Evolutionary conservation across 805 yeast genomes (phyloP).

Genomic region (Lachancea meyersii): DNA sequence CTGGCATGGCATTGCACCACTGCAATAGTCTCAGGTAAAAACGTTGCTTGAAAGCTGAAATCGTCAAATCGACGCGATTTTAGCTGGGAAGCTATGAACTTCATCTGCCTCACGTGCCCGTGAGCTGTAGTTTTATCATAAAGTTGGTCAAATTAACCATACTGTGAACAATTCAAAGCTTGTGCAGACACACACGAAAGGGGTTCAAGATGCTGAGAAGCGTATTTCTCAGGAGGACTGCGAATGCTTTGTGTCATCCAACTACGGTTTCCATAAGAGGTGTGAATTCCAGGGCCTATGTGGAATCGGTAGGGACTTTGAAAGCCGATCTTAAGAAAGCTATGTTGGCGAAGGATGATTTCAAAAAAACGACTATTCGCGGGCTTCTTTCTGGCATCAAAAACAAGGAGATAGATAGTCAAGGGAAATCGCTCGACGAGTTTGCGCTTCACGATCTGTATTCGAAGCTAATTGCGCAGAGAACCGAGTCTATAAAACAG

Average conservation of each 20-base stretch:
- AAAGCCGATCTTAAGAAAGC: constrained; percentile 43
- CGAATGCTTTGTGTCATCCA: neutral
- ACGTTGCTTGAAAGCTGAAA: too few relatives aligned
- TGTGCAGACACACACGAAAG: too few relatives aligned
- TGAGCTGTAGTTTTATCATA: too few relatives aligned
- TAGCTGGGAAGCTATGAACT: too few relatives aligned
- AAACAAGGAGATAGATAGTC: constrained; percentile 39
- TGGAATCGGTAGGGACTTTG: constrained; percentile 29
- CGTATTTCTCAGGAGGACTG: neutral
- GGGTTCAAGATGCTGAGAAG: neutral
- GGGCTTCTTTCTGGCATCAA: constrained; percentile 39
- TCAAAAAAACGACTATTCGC: constrained; percentile 41
- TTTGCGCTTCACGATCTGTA: constrained; percentile 34
- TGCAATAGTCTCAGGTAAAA: too few relatives aligned
- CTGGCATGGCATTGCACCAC: too few relatives aligned
- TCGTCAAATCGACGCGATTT: too few relatives aligned
- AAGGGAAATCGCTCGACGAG: constrained; percentile 31
- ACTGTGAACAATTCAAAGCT: too few relatives aligned
- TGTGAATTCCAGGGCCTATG: constrained; percentile 33
- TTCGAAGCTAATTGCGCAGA: constrained; percentile 42
- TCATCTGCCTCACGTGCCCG: too few relatives aligned
- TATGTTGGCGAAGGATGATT: constrained; percentile 41
- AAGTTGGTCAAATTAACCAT: too few relatives aligned
- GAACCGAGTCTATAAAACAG: constrained; percentile 45
- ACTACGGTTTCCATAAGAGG: neutral